phyloP scores from a whole-genome alignment of 2,329 filamentous ascomycete genomes.

The Pseudodiploospora longispora region DNA sequence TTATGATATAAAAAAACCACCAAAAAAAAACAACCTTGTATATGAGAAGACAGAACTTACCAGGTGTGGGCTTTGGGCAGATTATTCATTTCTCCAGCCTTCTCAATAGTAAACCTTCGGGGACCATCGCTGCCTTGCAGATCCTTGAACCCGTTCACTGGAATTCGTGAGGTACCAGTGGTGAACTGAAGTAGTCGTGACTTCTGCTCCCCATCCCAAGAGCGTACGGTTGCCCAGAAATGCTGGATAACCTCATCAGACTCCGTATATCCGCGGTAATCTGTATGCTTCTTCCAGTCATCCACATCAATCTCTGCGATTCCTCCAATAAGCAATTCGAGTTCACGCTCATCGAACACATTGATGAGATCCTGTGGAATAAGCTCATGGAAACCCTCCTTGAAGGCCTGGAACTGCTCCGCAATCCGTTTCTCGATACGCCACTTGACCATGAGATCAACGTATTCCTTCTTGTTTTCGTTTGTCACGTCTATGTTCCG shows the following conservation, averaged over 20 bases:
- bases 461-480: conserved; percentile 98
- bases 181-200: conserved; percentile 93
- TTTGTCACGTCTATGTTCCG: conserved; percentile 94
- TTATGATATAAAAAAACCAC: too few species aligned
- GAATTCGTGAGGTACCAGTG: conserved; percentile 93
- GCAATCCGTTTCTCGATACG: conserved; percentile 97
- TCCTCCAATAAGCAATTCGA: conserved; percentile 93
- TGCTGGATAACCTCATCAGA: conserved; percentile 94
- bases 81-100: conserved; percentile 83
- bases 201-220: conserved; percentile 98
- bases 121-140: conserved; percentile 94
- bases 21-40: conserved; percentile 14
- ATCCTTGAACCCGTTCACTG: conserved; percentile 99
- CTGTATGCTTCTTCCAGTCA: conserved; percentile 99
- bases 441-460: conserved; percentile 98
- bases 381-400: conserved; percentile 93
- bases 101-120: conserved; percentile 93
- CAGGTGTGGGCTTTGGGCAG: conserved; percentile 97
- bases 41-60: conserved; percentile 44
- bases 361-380: conserved; percentile 96
- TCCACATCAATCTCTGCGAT: conserved; percentile 99
- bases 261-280: conserved; percentile 97
- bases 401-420: conserved; percentile 97
- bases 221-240: conserved; percentile 97
- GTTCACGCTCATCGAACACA: conserved; percentile 95